Base-by-base conservation (phyloP, 495 filamentous ascomycete species). In the Hypomontagnella monticulosa region DNA sequence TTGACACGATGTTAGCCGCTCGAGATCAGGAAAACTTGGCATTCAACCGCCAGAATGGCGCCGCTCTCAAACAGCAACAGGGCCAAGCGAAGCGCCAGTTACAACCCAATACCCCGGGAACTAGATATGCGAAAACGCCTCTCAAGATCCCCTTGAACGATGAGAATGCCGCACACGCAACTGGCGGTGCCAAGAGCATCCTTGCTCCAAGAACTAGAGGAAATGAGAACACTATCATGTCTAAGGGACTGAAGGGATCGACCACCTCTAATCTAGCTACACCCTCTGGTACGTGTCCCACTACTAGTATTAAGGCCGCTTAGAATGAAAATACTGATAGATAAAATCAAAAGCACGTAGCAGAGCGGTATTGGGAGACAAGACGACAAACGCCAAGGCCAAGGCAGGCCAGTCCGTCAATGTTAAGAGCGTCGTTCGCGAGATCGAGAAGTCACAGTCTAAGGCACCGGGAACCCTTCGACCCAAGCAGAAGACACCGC, bases 371-470 rank as follows among this genome's bases (percentile, higher is more conserved):
- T 78, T 97, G 49, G 96, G 96, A 36, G 84, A 88, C 80, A 99
- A 99, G 77, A 98, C 94, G 0, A 97, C 95, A 41, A 99, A 99
- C 77, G 91, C 90, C 38, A 97, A 95, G 79, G 84, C 91, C 50
- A 91, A 83, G 70, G 83, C 83, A 4, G 87, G 89, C 66, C 92
- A 76, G 15, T 69, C 77, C 3, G 70, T 75, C 0, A 80, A 75
- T 14, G 80, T 69, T 40, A 83, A 82, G 61, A 68, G 72, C 14
- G 71, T 72, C 34, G 69, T 73, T 18, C 74, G 73, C n/a, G 69
- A 80, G 51, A 48, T 80, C 33, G 78, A 83, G 52, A 81, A 81
- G 66, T 75, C 80, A 0, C 71, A 78, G 19, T 67, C 59, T 3
- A 73, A 72, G 49, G 76, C 71, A 23, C 75, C 76, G 14, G 78